Conservation (phyloP, 768 basidiomycete genomes). For the Lactarius sp. region DNA sequence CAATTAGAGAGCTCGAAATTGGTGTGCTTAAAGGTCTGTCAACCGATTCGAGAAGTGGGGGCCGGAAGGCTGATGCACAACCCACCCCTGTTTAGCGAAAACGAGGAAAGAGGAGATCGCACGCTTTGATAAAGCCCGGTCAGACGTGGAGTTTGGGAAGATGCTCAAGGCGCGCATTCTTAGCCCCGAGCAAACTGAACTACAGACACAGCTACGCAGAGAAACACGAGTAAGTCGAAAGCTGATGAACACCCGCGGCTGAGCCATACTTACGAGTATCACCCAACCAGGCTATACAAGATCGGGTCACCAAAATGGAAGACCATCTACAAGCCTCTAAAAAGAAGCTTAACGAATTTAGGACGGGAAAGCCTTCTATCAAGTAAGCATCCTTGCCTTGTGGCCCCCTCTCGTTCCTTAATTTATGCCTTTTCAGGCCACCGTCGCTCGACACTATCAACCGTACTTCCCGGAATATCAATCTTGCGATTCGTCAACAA, state of each 20-base stretch:
- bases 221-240: constrained; percentile 55
- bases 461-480: constrained; percentile 82
- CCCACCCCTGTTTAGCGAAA: constrained; percentile 45
- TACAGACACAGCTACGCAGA: constrained; percentile 69
- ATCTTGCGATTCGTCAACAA: constrained; percentile 62
- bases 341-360: constrained; percentile 22
- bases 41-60: background rate
- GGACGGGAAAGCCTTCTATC: constrained; percentile 18
- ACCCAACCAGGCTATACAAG: constrained; percentile 20
- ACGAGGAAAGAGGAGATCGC: constrained; percentile 80
- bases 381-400: background rate
- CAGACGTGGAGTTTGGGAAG: constrained; percentile 66
- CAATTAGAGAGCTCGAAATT: constrained; percentile 55
- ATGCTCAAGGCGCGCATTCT: constrained; percentile 39
- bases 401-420: background rate
- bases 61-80: constrained; percentile 7
- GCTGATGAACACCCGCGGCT: background rate
- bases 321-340: constrained; percentile 19
- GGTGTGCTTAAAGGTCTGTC: constrained; percentile 61
- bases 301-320: constrained; percentile 22
- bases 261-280: background rate
- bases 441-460: constrained; percentile 84
- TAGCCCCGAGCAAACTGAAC: constrained; percentile 83
- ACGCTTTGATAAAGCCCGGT: constrained; percentile 71
- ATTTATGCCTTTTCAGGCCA: constrained; percentile 44